Conservation (phyloP, 2,329 filamentous ascomycete species). For the Diplodia scrobiculata region DNA sequence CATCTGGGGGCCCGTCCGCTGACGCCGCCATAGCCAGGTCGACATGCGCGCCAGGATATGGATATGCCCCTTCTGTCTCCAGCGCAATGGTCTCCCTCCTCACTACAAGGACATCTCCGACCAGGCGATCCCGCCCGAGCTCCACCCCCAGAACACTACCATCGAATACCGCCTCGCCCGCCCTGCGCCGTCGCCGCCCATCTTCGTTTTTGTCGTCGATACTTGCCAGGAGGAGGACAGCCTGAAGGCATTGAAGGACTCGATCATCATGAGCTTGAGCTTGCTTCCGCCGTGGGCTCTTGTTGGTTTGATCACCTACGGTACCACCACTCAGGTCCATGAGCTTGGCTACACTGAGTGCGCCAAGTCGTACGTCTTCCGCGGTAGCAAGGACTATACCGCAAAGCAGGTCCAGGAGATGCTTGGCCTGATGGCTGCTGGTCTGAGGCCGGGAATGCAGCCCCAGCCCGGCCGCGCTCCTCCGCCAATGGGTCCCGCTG, state of each 20-base stretch:
- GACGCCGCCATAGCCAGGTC: constrained; percentile 63
- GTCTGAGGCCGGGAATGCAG: constrained; percentile 70
- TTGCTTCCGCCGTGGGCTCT: constrained; percentile 78
- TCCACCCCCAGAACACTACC: constrained; percentile 81
- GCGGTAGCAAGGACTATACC: constrained; percentile 96
- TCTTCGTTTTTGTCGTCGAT: constrained; percentile 85
- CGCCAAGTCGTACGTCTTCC: constrained; percentile 97
- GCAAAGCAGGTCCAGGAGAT: constrained; percentile 99
- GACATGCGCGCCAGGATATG: constrained; percentile 81
- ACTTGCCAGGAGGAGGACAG: constrained; percentile 88
- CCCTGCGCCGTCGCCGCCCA: constrained; percentile 80
- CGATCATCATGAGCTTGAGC: constrained; percentile 81
- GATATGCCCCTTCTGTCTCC: constrained; percentile 88
- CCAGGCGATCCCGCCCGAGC: constrained; percentile 78
- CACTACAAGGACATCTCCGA: constrained; percentile 90
- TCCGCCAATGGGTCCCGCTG: constrained; percentile 75
- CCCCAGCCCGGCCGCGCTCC: constrained; percentile 73
- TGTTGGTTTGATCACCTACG: constrained; percentile 82
- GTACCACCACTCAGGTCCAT: constrained; percentile 96
- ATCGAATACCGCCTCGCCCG: constrained; percentile 82
- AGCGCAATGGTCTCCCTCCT: constrained; percentile 76
- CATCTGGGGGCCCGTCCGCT: constrained; percentile 29
- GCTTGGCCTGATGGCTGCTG: constrained; percentile 77
- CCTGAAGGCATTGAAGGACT: constrained; percentile 79
- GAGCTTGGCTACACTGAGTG: constrained; percentile 98